phyloP scores from a whole-genome alignment of 2,329 filamentous ascomycete genomes.

The Phaeosphaeria sp. region DNA sequence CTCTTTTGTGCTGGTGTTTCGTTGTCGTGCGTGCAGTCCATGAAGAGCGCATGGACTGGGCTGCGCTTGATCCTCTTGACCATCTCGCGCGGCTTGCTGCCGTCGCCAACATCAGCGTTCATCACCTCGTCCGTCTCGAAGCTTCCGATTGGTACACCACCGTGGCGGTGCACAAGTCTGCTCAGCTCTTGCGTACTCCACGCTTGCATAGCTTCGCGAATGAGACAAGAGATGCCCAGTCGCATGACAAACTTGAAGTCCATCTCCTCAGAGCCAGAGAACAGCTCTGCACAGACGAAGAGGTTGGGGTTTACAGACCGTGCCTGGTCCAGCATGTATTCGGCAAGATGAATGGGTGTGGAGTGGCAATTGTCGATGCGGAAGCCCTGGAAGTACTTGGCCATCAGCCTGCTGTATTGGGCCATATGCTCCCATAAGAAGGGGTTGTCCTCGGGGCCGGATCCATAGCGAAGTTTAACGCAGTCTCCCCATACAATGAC shows the following conservation, averaged over 20 bases:
- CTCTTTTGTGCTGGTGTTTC: constrained; percentile 95
- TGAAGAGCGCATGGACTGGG: constrained; percentile 92
- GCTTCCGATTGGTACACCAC: constrained; percentile 92
- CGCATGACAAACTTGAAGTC: constrained; percentile 96
- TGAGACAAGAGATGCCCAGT: constrained; percentile 87
- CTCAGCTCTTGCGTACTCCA: constrained; percentile 96
- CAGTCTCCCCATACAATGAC: constrained; percentile 99
- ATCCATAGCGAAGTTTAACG: constrained; percentile 93
- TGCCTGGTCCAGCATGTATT: constrained; percentile 94
- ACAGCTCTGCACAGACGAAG: constrained; percentile 92
- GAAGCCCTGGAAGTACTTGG: constrained; percentile 93
- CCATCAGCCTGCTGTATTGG: constrained; percentile 87
- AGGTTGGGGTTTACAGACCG: constrained; percentile 84
- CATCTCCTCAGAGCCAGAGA: constrained; percentile 93
- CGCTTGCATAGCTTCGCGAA: constrained; percentile 97
- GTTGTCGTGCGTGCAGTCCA: constrained; percentile 99
- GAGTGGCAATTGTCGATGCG: constrained; percentile 99
- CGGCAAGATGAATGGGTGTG: constrained; percentile 90
- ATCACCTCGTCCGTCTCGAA: constrained; percentile 92
- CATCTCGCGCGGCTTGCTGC: constrained; percentile 60
- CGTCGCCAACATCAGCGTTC: constrained; percentile 59
- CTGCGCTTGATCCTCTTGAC: constrained; percentile 84
- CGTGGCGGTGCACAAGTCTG: constrained; percentile 89
- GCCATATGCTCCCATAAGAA: constrained; percentile 97
- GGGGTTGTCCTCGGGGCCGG: constrained; percentile 80